Evolutionary conservation across 495 filamentous ascomycete genomes (phyloP).

Genomic region (Penicillium desertorum): DNA sequence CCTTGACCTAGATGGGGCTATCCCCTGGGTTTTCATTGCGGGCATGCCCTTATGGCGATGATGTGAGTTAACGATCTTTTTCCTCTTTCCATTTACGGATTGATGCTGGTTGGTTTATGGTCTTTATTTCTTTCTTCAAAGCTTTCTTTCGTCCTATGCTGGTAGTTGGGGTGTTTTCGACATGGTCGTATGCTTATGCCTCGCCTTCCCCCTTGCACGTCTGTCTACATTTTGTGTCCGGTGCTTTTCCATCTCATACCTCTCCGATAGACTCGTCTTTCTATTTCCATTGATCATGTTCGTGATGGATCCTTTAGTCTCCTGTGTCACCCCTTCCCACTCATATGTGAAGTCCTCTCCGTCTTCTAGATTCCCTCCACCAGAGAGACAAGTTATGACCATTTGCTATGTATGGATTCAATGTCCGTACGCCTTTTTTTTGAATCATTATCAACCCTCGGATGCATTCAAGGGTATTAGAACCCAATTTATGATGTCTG

Average conservation of each 20-base stretch:
- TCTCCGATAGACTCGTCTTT: constrained; percentile 8
- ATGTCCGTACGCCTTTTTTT: neutral
- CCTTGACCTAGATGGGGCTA: constrained; percentile 22
- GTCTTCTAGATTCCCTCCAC: neutral
- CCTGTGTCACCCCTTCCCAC: neutral
- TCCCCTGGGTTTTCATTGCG: constrained; percentile 15
- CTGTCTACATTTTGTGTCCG: neutral
- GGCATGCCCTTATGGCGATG: constrained; percentile 13
- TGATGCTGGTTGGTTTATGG: constrained; percentile 17
- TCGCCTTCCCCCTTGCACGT: neutral
- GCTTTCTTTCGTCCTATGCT: constrained; percentile 9
- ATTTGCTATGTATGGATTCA: neutral
- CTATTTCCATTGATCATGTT: constrained; percentile 1
- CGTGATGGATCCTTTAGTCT: neutral
- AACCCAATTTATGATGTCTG: neutral
- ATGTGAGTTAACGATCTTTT: constrained; percentile 30
- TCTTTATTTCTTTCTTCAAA: constrained; percentile 8
- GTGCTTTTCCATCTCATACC: neutral
- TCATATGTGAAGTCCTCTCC: neutral
- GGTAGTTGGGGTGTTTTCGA: constrained; percentile 11
- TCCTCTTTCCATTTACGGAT: constrained; percentile 14
- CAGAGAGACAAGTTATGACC: neutral
- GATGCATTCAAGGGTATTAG: neutral
- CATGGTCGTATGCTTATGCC: constrained; percentile 7
- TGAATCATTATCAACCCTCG: neutral